Evolutionary conservation across 1,284 basidiomycete species (phyloP), one percentile per base, ranked within the genome.

Genomic region (Trichosporon asahii): DNA sequence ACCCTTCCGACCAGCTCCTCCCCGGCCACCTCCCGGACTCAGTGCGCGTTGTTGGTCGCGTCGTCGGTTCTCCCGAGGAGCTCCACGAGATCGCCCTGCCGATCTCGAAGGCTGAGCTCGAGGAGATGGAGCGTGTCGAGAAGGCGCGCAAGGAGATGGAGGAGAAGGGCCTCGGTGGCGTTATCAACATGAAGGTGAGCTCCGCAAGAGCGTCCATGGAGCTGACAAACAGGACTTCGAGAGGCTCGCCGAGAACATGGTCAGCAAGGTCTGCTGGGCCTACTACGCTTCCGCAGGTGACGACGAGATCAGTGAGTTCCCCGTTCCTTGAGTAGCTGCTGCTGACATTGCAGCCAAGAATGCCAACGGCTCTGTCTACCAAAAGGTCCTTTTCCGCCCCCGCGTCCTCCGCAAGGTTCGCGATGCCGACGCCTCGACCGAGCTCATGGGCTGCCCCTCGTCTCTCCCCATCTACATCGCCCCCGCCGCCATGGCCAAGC

Each of bases 201-300:
- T 21, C 23, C n/a, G 25, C 53, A 14, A n/a, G 15, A 33, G 29
- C 2, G 23, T 33, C 5, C 27, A 18, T 1, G 27, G 2, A 46
- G 18, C 27, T 61, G 18, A 61, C 57, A n/a, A 8, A 18, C 64
- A 33, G 44, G 78, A 79, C 68, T 79, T 79, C 72, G 78, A 90
- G 89, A 85, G 73, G 71, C 74, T 76, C 60, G 85, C 91, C 21
- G 86, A 87, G 74, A 86, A 88, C 49, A 84, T 91, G 27, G 83
- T 93, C 44, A 88, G 90, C 2, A 87, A 89, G 77, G 91, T 90
- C 72, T 91, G 90, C 2, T 85, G 88, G 75, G 89, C 92, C 3
- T 95, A 94, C 81, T 95, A 94, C 78, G 88, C 89, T 9, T 92
- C 91, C 27, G 90, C 90, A 1, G 86, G 90, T 2, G 94, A 95